Evolutionary conservation across 345 rosid genomes (phyloP), one percentile per base, ranked within the genome.

Genomic region (Euphorbia lathyris): DNA sequence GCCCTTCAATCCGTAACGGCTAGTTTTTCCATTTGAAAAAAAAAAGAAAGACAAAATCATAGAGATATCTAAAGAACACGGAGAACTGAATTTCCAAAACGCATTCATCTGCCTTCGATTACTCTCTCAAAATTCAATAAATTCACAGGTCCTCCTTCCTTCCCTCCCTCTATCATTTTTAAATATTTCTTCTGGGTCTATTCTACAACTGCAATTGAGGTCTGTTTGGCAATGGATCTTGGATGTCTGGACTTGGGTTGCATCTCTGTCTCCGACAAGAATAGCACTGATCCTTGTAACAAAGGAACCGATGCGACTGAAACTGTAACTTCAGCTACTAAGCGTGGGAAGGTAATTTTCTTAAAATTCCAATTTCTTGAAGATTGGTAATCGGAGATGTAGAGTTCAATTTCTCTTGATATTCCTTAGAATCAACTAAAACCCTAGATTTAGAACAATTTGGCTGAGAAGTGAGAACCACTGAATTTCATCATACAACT

Each of bases 191-290:
- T 16, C 12, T 10, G 2, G 7, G 17, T 2, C 55, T 51, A 27
- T 34, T 2, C 38, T 40, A 6, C 53, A 40, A 13, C 56, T 5
- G 25, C 23, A 51, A 51, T 47, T 36, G 4, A 23, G 61, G 61
- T 23, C 52, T n/a, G 25, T 45, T 58, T 47, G 53, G 79, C 60
- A 47, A 87, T 91, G 90, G 93, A 91, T 78, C 79, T 84, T 63
- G 95, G 93, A 25, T 87, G 93, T 77, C 76, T 87, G 76, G 92
- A 91, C 71, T 62, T 86, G 74, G 87, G 92, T 38, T 83, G 92
- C 84, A 50, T 81, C 57, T 64, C 84, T 8, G 71, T 63, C 65
- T 77, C 66, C 16, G 84, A 85, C 7, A 83, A 85, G 81, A 75
- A 63, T 16, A 71, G 29, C 25, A 30, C 67, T 42, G 82, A 59